A percentile compares a stretch with the other conserved stretches of the same genome.
phyloP scores from a whole-genome alignment of 768 basidiomycete species.

The Termitomyces sp. region DNA sequence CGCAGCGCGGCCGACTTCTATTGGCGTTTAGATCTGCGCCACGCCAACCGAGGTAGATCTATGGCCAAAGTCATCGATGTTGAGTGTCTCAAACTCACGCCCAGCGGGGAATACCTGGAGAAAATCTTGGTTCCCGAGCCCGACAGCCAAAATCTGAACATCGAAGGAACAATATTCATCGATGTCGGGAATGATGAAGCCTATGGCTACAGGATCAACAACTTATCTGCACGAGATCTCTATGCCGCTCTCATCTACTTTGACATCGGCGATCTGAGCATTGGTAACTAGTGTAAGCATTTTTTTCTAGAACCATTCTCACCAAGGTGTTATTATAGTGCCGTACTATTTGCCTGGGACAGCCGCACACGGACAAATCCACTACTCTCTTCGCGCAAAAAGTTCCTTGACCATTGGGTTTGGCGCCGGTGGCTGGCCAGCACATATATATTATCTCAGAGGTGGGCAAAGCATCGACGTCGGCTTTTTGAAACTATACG shows the following conservation, averaged over 20 bases:
- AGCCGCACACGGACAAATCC: background rate
- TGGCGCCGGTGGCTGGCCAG: constrained; percentile 32
- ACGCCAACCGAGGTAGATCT: background rate
- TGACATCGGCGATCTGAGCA: background rate
- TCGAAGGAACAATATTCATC: background rate
- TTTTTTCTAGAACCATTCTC: background rate
- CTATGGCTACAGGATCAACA: background rate
- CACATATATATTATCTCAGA: constrained; percentile 31
- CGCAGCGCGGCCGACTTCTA: background rate
- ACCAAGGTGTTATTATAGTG: background rate
- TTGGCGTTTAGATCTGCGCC: background rate
- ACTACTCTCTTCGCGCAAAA: background rate
- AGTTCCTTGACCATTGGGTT: constrained; percentile 36
- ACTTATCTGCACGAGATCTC: background rate
- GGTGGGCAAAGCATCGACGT: constrained; percentile 34
- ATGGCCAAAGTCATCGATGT: background rate
- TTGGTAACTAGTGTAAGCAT: background rate
- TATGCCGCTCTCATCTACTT: constrained; percentile 9
- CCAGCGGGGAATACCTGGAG: background rate
- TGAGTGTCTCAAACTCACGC: background rate
- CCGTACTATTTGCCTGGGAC: background rate
- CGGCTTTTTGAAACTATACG: constrained; percentile 43
- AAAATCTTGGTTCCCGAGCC: background rate
- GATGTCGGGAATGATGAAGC: background rate
- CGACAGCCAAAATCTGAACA: background rate